A percentile compares a stretch with the other conserved stretches of the same genome.
Evolutionary conservation across 306 rosid genomes (phyloP).

Genomic region (Senna tora): DNA sequence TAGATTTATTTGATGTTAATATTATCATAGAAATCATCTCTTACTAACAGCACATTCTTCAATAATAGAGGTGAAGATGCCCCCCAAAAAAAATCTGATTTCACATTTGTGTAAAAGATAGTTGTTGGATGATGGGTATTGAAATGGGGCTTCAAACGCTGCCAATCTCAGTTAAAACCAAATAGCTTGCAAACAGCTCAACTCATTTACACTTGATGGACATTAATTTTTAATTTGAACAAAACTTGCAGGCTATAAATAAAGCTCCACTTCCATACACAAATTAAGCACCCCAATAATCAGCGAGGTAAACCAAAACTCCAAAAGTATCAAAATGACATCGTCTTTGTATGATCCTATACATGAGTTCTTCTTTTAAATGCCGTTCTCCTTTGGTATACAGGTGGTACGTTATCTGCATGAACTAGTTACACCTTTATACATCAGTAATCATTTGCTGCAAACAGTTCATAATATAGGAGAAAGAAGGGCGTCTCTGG

Average conservation of each 20-base stretch:
- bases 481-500: conserved; percentile 78
- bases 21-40: too few relatives aligned
- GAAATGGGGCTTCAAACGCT: too few relatives aligned
- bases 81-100: too few relatives aligned
- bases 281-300: conserved; percentile 36
- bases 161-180: not conserved
- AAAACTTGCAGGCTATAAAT: conserved; percentile 14
- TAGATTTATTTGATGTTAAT: too few relatives aligned
- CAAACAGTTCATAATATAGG: conserved; percentile 72
- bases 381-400: conserved; percentile 35
- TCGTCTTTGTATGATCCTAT: not conserved
- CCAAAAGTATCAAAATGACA: conserved; percentile 6
- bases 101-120: too few relatives aligned
- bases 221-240: conserved; percentile 14
- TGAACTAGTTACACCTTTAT: conserved; percentile 45
- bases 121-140: too few relatives aligned
- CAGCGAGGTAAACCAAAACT: not conserved
- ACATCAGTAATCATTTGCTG: conserved; percentile 59
- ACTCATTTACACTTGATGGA: conserved; percentile 3
- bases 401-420: conserved; percentile 40
- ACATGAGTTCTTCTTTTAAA: conserved; percentile 11
- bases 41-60: too few relatives aligned
- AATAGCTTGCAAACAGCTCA: conserved; percentile 11
- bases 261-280: conserved; percentile 20
- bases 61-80: too few relatives aligned